Percentiles rank a stretch among this genome's conserved stretches.
These are phyloP conservation scores for Ceratocystis ficicola DNA, from an alignment of 2,329 filamentous ascomycete genomes.

Conservation along the genomic window DNA sequence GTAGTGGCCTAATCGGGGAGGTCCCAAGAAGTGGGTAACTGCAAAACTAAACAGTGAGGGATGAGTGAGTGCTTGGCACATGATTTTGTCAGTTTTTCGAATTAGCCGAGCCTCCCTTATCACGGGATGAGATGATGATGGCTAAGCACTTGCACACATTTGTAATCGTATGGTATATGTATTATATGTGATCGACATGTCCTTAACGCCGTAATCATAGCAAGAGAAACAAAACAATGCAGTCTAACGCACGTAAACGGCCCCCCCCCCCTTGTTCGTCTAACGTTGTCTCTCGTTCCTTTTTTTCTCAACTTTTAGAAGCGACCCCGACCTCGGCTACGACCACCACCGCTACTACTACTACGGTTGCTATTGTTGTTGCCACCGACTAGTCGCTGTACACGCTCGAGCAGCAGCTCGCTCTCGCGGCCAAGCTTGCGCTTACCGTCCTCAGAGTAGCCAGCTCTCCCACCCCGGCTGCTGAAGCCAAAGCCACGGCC, in stretches of 20 bases:
- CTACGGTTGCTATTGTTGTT: not conserved
- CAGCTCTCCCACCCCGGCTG: not conserved
- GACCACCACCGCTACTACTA: not conserved
- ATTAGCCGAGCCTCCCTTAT: too few relatives aligned
- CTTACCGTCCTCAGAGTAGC: conserved; percentile 43
- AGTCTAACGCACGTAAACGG: not conserved
- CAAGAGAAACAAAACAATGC: not conserved
- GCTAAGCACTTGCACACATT: not conserved
- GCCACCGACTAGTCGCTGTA: conserved; percentile 51
- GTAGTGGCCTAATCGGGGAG: not conserved
- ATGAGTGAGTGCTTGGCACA: not conserved
- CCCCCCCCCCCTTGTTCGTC: not conserved
- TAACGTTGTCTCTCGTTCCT: not conserved
- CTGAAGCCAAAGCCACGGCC: not conserved
- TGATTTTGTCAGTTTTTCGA: too few relatives aligned
- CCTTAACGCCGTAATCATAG: not conserved
- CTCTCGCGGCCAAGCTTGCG: conserved; percentile 65
- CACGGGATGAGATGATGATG: not conserved
- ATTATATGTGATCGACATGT: not conserved
- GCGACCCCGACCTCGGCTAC: not conserved
- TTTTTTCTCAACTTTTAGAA: conserved; percentile 1
- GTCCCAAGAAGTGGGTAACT: not conserved
- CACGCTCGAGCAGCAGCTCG: conserved; percentile 55
- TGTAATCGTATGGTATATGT: not conserved
- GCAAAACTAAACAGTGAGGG: not conserved